Evolutionary conservation across 495 filamentous ascomycete genomes (phyloP).

Genomic region (Daldinia childiae): DNA sequence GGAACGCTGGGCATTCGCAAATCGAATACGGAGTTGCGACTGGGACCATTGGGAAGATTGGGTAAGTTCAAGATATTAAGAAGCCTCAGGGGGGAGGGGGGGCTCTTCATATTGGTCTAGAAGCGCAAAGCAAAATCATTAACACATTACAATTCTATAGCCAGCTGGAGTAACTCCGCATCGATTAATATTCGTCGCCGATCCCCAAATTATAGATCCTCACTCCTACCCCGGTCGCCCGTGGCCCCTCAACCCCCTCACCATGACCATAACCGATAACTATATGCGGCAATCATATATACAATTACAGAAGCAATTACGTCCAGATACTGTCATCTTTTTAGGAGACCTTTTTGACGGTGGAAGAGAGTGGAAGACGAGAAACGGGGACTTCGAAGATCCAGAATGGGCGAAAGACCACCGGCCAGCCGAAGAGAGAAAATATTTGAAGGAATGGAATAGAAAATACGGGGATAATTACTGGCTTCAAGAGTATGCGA

Average conservation of each 20-base stretch:
- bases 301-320: conserved; percentile 71
- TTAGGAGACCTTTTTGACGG: conserved; percentile 97
- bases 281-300: conserved; percentile 85
- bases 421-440: conserved; percentile 58
- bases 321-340: conserved; percentile 86
- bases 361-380: conserved; percentile 91
- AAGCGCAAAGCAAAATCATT: conserved; percentile 12
- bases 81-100: too few relatives aligned
- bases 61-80: conserved; percentile 65
- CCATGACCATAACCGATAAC: conserved; percentile 83
- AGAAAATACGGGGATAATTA: conserved; percentile 75
- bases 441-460: conserved; percentile 71
- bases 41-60: conserved; percentile 93
- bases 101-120: not conserved
- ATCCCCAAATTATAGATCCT: conserved; percentile 97
- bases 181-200: conserved; percentile 86
- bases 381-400: conserved; percentile 64
- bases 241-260: conserved; percentile 83
- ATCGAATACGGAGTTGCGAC: conserved; percentile 72
- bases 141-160: conserved; percentile 55
- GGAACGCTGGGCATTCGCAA: conserved; percentile 78
- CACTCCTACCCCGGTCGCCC: conserved; percentile 96
- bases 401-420: conserved; percentile 62
- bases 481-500: conserved; percentile 83
- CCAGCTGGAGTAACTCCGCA: conserved; percentile 80